A percentile compares a stretch with the other conserved stretches of the same genome.
These are phyloP conservation scores for Tagetes patula DNA, from an alignment of 129 eudicot genomes.

Conservation along the genomic window DNA sequence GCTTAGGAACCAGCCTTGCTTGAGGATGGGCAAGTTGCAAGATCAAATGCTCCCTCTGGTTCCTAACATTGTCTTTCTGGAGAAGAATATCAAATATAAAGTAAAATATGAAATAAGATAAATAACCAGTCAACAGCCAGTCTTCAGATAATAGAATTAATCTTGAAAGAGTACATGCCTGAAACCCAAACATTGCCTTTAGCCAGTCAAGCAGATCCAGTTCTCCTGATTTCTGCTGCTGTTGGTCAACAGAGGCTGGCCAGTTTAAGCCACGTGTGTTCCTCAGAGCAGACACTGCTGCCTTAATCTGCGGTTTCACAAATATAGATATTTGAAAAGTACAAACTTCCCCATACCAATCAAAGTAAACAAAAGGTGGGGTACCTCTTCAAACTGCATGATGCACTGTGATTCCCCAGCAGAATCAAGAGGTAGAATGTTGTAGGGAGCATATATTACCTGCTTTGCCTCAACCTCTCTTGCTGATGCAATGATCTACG, in stretches of 20 bases:
- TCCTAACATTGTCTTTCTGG: conserved; percentile 93
- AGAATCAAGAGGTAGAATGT: conserved; percentile 93
- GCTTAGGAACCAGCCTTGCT: conserved; percentile 78
- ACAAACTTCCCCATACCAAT: not conserved
- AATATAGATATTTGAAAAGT: not conserved
- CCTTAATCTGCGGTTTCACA: conserved; percentile 68
- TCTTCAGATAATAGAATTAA: not conserved
- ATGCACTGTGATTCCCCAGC: conserved; percentile 91
- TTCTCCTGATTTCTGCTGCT: conserved; percentile 66
- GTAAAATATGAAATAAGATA: conserved; percentile 22
- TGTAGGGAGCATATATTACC: conserved; percentile 86
- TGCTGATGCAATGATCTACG: conserved; percentile 94
- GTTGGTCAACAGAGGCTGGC: conserved; percentile 82
- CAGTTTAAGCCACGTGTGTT: conserved; percentile 71
- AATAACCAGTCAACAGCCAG: conserved; percentile 17
- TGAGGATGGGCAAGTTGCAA: conserved; percentile 88
- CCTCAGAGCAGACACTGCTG: conserved; percentile 76
- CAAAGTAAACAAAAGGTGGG: conserved; percentile 12
- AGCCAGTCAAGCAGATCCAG: conserved; percentile 95
- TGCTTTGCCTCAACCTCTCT: conserved; percentile 93
- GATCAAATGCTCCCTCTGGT: conserved; percentile 88
- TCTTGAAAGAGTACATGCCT: conserved; percentile 52
- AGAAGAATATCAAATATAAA: conserved; percentile 27
- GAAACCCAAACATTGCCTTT: conserved; percentile 97
- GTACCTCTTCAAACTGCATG: conserved; percentile 97